Evolutionary conservation across 345 rosid genomes (phyloP).

Genomic region (Lagerstroemia speciosa): DNA sequence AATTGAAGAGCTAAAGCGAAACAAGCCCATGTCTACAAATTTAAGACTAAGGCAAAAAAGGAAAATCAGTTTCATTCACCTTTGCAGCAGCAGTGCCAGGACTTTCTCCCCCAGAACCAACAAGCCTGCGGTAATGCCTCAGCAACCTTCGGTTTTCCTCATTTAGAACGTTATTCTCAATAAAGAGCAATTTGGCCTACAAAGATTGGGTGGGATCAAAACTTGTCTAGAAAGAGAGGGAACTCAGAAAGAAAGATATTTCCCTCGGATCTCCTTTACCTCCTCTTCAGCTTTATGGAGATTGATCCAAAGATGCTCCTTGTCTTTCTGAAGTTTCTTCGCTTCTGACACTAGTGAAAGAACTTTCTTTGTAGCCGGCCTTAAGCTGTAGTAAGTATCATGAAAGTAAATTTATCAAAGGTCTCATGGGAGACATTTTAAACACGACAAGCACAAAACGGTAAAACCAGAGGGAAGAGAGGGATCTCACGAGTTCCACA

Average conservation of each 20-base stretch:
- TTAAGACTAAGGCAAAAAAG: too few species aligned
- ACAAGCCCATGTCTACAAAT: background rate
- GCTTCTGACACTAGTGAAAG: slow-evolving; percentile 36
- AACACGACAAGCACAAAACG: background rate
- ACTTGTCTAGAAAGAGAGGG: background rate
- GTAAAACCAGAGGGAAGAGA: background rate
- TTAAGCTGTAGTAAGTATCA: slow-evolving; percentile 28
- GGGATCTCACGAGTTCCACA: slow-evolving; percentile 40
- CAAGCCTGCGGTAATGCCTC: slow-evolving; percentile 29
- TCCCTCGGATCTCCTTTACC: slow-evolving; percentile 16
- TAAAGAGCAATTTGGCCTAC: slow-evolving; percentile 38
- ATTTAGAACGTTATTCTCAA: slow-evolving; percentile 39
- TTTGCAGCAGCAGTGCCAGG: slow-evolving; percentile 37
- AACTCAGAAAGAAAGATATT: background rate
- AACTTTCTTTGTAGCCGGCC: slow-evolving; percentile 37
- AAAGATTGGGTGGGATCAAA: background rate
- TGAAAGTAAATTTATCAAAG: background rate
- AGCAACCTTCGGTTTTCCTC: slow-evolving; percentile 37
- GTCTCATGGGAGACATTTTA: background rate
- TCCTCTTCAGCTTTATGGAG: slow-evolving; percentile 62
- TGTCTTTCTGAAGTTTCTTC: slow-evolving; percentile 32
- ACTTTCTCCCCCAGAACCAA: slow-evolving; percentile 40
- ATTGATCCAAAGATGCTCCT: slow-evolving; percentile 48
- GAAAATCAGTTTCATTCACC: slow-evolving; percentile 25
- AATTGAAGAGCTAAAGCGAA: background rate